These are phyloP conservation scores for Perkinsus marinus DNA, from an alignment of 169 alveolate species.

Conservation along the genomic window DNA sequence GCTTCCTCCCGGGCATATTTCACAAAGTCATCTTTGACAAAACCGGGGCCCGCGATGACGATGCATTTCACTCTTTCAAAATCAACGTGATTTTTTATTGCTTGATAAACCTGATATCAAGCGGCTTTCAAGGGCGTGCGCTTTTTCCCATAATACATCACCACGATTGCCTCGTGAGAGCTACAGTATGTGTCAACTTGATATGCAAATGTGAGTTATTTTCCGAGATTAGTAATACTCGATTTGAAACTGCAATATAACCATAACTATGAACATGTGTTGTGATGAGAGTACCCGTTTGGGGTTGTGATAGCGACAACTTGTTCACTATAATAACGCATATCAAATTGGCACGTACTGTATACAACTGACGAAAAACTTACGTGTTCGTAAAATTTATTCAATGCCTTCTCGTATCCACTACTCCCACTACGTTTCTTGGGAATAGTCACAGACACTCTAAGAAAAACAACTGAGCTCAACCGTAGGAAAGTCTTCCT, in stretches of 20 bases:
- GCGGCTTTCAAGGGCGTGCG: background rate
- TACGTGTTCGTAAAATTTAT: background rate
- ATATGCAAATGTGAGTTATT: too few species aligned
- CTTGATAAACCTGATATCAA: background rate
- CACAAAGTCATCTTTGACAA: background rate
- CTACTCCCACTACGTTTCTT: background rate
- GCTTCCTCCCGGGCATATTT: background rate
- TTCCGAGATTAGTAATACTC: too few species aligned
- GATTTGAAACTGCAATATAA: too few species aligned
- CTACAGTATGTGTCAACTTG: too few species aligned
- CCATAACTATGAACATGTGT: too few species aligned
- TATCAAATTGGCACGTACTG: too few species aligned
- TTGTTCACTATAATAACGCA: too few species aligned
- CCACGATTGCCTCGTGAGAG: too few species aligned
- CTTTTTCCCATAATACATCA: too few species aligned
- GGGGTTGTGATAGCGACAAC: too few species aligned
- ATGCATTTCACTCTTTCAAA: background rate
- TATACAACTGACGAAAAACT: too few species aligned
- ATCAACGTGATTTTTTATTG: background rate
- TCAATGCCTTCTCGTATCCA: background rate
- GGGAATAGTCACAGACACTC: background rate
- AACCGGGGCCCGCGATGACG: conserved; percentile 1
- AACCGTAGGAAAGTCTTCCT: background rate
- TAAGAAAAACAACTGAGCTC: background rate
- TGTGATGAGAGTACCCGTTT: too few species aligned